Base-by-base conservation (phyloP, 1,284 basidiomycete species). In the Pyrrhoderma noxium region DNA sequence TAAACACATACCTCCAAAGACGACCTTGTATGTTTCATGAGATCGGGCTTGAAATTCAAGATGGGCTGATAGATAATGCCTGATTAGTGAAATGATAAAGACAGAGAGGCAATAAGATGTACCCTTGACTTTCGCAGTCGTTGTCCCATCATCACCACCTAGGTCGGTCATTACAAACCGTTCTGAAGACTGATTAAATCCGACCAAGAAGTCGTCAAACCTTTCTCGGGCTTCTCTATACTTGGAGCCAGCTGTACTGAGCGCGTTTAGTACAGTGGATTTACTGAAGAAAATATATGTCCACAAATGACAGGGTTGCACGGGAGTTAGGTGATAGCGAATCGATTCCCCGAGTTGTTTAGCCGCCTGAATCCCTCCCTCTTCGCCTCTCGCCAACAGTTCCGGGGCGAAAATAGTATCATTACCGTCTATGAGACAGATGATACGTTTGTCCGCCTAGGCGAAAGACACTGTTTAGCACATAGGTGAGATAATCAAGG, bases 101-200 rank as follows among this genome's bases (percentile, higher is more conserved):
- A 64, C 79, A 73, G 45, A 85, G 66, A 60, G 75, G 72, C 51
- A 70, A 79, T 81, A 61, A 45, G 36, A 35, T 5, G 27, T 40
- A 82, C 85, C 80, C 71, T 79, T 80, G 60, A 89, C 77, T 67
- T 89, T 89, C 40, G 78, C 72, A 62, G 86, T 83, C 23, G 79
- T 77, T 2, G 77, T 81, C 65, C 89, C 85, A 67, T 88, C 87
- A 48, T 74, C 80, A 50, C 69, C 71, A 21, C 85, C 85, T 47
- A 85, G 83, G 62, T 89, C 85, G 46, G 82, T 71, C 64, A 89
- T 82, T 60, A 75, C 63, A 61, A 83, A 84, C 37, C 79, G 70
- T 53, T 79, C 77, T 9, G 74, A 68, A 8, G 80, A 75, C 62
- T 81, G 76, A 64, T 83, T 84, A 58, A 86, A 81, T 8, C 84